Percentiles rank a stretch among this genome's conserved stretches.
Evolutionary conservation across 108 stramenopile genomes (phyloP).

Genomic region (Cylindrotheca fusiformis): DNA sequence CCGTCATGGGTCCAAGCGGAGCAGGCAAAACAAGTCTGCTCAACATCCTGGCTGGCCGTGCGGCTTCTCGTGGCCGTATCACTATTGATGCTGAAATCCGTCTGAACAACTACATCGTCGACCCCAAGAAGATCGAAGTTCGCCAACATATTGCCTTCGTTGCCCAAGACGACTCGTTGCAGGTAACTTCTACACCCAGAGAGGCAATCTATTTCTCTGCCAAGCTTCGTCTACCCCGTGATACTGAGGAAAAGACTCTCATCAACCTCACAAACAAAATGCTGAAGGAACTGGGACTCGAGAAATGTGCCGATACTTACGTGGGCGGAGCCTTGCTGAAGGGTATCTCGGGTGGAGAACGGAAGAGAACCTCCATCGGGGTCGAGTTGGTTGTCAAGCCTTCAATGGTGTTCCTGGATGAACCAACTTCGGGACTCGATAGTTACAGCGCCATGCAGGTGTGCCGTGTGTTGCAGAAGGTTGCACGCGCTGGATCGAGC

Average conservation of each 20-base stretch:
- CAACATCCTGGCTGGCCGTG: conserved; percentile 77
- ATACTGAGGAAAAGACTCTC: conserved; percentile 51
- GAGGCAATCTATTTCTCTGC: conserved; percentile 88
- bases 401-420: conserved; percentile 54
- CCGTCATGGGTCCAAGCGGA: conserved; percentile 41
- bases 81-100: conserved; percentile 54
- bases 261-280: conserved; percentile 67
- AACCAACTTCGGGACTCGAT: conserved; percentile 78
- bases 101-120: conserved; percentile 52
- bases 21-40: conserved; percentile 81
- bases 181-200: conserved; percentile 71
- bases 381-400: conserved; percentile 66
- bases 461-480: too few species aligned
- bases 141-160: conserved; percentile 77
- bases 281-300: conserved; percentile 70
- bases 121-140: conserved; percentile 40
- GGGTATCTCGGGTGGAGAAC: conserved; percentile 68
- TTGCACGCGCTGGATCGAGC: too few species aligned
- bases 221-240: conserved; percentile 60
- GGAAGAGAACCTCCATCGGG: conserved; percentile 50
- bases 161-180: conserved; percentile 82
- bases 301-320: conserved; percentile 61
- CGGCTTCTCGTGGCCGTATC: conserved; percentile 32
- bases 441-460: conserved; percentile 57
- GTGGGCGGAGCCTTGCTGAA: conserved; percentile 60